Conservation (phyloP, 2,329 filamentous ascomycete genomes). For the Xylaria digitata region DNA sequence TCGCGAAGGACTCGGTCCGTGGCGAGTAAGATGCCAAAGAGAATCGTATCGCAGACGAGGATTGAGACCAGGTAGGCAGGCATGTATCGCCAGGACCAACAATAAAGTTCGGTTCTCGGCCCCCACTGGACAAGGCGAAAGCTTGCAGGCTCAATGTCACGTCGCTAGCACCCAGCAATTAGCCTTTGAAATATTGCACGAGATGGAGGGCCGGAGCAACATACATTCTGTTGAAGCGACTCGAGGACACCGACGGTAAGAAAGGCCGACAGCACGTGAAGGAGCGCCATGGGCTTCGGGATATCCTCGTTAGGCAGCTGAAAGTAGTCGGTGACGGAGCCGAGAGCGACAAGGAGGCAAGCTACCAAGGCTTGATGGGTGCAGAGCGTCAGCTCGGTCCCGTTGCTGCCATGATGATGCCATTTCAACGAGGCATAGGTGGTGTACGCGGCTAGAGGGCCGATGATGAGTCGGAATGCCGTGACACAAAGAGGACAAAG, state of each 20-base stretch:
- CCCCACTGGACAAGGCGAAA: conserved; percentile 17
- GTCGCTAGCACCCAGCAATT: conserved; percentile 15
- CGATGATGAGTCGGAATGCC: conserved; percentile 13
- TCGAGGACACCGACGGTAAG: conserved; percentile 18
- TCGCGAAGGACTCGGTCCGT: conserved; percentile 8
- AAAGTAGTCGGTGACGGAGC: conserved; percentile 17
- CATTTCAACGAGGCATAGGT: conserved; percentile 20
- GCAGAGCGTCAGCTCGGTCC: conserved; percentile 9
- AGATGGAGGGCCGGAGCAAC: conserved; percentile 1
- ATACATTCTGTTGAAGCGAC: conserved; percentile 20
- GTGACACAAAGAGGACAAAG: conserved; percentile 2
- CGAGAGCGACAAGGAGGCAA: conserved; percentile 16
- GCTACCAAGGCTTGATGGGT: conserved; percentile 12
- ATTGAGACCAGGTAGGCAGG: conserved; percentile 6
- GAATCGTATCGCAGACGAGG: conserved; percentile 16
- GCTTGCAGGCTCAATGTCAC: conserved; percentile 16
- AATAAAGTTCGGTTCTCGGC: conserved; percentile 8
- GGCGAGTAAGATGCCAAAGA: conserved; percentile 19
- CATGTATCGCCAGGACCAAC: conserved; percentile 5
- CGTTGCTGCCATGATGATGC: conserved; percentile 2
- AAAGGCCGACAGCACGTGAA: conserved; percentile 13
- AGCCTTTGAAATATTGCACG: conserved; percentile 7
- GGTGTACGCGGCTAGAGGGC: conserved; percentile 17
- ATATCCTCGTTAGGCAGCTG: conserved; percentile 4
- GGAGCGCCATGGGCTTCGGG: conserved; percentile 12